phyloP scores from a whole-genome alignment of 1,284 basidiomycete genomes.

The Chalciporus sp. region DNA sequence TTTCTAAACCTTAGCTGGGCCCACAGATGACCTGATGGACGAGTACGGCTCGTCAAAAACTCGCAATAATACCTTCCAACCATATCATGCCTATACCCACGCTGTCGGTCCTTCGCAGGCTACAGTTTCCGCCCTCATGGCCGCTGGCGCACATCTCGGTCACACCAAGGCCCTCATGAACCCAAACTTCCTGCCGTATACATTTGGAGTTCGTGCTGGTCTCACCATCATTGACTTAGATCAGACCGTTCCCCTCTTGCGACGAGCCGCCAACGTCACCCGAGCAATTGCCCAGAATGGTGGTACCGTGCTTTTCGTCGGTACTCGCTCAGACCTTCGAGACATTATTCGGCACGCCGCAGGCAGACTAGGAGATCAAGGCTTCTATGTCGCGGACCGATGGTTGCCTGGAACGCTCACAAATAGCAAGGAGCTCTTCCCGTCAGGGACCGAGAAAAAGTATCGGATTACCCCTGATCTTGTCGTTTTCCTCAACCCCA shows the following conservation, averaged over 20 bases:
- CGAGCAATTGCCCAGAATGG: constrained; percentile 81
- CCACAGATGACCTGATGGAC: constrained; percentile 64
- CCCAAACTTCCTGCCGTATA: constrained; percentile 89
- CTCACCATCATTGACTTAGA: constrained; percentile 96
- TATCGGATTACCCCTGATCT: constrained; percentile 82
- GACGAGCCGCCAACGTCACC: constrained; percentile 87
- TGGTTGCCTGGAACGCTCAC: constrained; percentile 97
- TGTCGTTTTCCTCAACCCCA: constrained; percentile 87
- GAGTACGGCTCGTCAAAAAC: constrained; percentile 80
- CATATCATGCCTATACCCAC: constrained; percentile 71
- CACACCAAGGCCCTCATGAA: constrained; percentile 84
- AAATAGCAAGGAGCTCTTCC: constrained; percentile 83
- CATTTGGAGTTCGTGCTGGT: constrained; percentile 90
- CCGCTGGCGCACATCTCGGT: constrained; percentile 93
- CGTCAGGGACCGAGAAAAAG: constrained; percentile 53
- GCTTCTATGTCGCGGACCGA: constrained; percentile 82
- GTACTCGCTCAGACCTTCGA: constrained; percentile 80
- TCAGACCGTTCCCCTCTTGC: constrained; percentile 88
- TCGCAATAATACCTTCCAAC: constrained; percentile 70
- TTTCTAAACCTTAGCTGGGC: constrained; percentile 17
- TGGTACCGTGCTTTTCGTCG: constrained; percentile 90
- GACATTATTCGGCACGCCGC: constrained; percentile 81
- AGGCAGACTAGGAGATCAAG: constrained; percentile 74
- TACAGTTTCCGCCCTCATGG: constrained; percentile 88
- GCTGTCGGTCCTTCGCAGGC: constrained; percentile 64